Base-by-base conservation (phyloP, 2,329 filamentous ascomycete species). In the Thermoascus crustaceus region DNA sequence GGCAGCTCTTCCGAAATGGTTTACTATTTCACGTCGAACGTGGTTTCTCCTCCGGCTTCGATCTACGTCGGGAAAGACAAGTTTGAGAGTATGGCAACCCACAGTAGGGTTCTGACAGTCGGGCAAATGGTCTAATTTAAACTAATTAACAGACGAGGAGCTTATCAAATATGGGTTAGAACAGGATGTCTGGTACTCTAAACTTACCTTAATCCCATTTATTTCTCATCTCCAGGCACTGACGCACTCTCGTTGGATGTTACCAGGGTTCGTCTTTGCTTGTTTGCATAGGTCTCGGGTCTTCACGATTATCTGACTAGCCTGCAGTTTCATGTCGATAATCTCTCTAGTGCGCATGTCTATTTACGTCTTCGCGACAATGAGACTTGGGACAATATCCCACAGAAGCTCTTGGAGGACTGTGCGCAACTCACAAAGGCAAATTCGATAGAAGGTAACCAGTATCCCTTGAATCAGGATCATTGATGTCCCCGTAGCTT, bases 31-130 rank as follows among this genome's bases (percentile, higher is more conserved):
- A 91, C 80, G 1, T 96, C 89, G 17, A 89, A 76, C 42, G 78
- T 79, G 26, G 85, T 94, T 24, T 73, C 80, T 8, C 89, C 91
- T 2, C 60, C 86, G 20, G 89, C 86, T 26, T 88, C 82, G 58
- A 79, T 98, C 55, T 98, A 98, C 60, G 86, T 95, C 40, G 91
- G 91, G 63, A 98, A 96, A 65, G 91, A 98, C 71, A 98, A 98
- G 68, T 88, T 91, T 51, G 91, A 98, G 71, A 98, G 91, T 95
- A 72, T 55, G 80, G 48, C 32, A 29, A 22, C 32, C 22, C 22
- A 31, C 50, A 34, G 32, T 42, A 44, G 36, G 38, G 38, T 17
- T 37, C 25, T 21, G 26, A 24, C 35, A 35, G 32, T 25, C 16
- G 32, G 40, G 32, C 36, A n/a, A 9, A 30, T 25, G 7, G 4